Base-by-base conservation (phyloP, 2,329 filamentous ascomycete species). In the Ceratocystis ficicola region DNA sequence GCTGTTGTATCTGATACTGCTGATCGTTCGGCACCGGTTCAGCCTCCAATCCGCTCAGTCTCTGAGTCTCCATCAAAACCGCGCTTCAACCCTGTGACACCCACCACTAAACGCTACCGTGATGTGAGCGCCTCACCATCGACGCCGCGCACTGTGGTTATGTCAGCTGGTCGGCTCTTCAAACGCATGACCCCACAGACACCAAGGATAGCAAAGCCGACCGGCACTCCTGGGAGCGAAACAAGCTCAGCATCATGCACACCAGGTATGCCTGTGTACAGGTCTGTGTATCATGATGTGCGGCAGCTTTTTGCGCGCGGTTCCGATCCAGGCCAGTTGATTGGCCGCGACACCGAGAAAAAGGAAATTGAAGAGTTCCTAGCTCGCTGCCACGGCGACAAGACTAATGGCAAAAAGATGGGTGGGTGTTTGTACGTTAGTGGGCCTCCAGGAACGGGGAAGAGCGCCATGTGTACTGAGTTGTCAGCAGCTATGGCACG, bases 371-470 rank as follows among this genome's bases (percentile, higher is more conserved):
- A 79, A 12, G 75, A 73, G 0, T 96, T 96, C 72, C 80, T 96
- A 63, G 77, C 83, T 48, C 81, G 82, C 63, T 84, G 85, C 70
- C 77, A 86, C 4, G 78, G 82, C 7, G 75, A 82, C 20, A 79
- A 78, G 10, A 83, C 81, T 2, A 86, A 86, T 4, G 78, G 82
- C 7, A 75, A 82, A 20, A 79, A 78, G 8, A 83, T 81, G 2
- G 86, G 86, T 64, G 91, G 92, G 64, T 97, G 93, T 73, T 82
- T 96, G 63, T 99, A 99, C 73, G 87, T 99, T 70, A 96, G 92
- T 71, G 94, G 94, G 0, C 94, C 94, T 3, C 94, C 94, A 1
- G 94, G 94, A 10, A 99, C 94, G 0, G 94, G 94, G 65, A 99
- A 99, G 78, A 97, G 92, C 74, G 94, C 94, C 36, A 87, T 97